Evolutionary conservation across 441 rosid genomes (phyloP).

Genomic region (Biscutella laevigata): DNA sequence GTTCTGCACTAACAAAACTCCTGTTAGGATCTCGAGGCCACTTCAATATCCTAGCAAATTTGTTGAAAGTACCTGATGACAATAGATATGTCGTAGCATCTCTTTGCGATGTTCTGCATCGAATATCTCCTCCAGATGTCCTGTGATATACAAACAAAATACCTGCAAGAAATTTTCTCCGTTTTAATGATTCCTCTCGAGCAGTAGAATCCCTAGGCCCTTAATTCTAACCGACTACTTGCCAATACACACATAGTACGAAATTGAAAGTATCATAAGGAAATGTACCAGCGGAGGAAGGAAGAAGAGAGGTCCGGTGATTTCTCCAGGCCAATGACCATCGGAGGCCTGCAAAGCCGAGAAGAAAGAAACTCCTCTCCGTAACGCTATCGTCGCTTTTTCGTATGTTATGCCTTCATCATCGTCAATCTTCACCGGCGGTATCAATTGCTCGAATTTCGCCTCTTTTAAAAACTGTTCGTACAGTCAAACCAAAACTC

Average conservation of each 20-base stretch:
- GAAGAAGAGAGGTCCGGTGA: slow-evolving; percentile 50
- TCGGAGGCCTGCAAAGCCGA: slow-evolving; percentile 52
- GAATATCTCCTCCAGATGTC: slow-evolving; percentile 32
- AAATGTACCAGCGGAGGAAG: slow-evolving; percentile 46
- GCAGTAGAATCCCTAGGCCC: not conserved
- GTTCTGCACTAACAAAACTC: slow-evolving; percentile 34
- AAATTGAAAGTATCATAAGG: not conserved
- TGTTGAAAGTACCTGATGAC: slow-evolving; percentile 32
- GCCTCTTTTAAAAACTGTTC: slow-evolving; percentile 21
- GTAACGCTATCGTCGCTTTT: slow-evolving; percentile 34
- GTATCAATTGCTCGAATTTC: slow-evolving; percentile 22
- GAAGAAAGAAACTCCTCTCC: slow-evolving; percentile 38
- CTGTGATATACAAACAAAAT: slow-evolving; percentile 46
- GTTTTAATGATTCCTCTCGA: not conserved
- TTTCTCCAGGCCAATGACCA: slow-evolving; percentile 59
- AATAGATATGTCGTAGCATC: slow-evolving; percentile 41
- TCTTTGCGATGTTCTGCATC: slow-evolving; percentile 50
- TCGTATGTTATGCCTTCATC: slow-evolving; percentile 34
- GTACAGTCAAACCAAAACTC: too few relatives aligned
- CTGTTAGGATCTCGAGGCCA: not conserved
- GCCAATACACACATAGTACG: not conserved
- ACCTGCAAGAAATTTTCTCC: slow-evolving; percentile 27
- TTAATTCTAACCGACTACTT: not conserved
- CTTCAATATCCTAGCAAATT: not conserved
- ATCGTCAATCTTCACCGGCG: slow-evolving; percentile 31